Evolutionary conservation across 1,284 basidiomycete genomes (phyloP), one percentile per base, ranked within the genome.

Genomic region (Microbotryum silenes-acaulis): DNA sequence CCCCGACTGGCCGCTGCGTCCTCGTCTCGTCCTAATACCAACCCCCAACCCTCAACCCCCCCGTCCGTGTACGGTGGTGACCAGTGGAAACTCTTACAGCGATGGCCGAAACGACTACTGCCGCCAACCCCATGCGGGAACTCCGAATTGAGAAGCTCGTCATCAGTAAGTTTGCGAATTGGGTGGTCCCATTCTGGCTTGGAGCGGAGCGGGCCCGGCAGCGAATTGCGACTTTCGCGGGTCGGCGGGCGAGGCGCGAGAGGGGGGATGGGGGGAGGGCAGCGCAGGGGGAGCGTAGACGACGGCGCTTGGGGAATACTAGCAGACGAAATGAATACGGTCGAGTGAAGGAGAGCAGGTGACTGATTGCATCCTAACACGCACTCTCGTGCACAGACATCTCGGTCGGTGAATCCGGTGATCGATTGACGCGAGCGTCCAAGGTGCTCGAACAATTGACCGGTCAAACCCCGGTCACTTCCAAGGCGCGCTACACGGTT

Each of bases 401-500:
- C 80, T 97, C 92, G 74, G 96, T 98, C 74, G 94, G 96, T 78
- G 94, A 97, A 83, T 97, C 93, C 73, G 94, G 94, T 81, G 94
- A 98, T 85, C 86, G 94, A 78, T 83, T 98, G 73, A 99, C 96
- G 72, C 89, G 96, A 81, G 94, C 94, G 66, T 92, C 94, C 78
- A 98, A 98, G 82, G 94, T 98, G 72, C 83, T 99, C 75, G 96
- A 99, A 81, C 96, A 99, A 81, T 87, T 99, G 69, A 98, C 94
- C 72, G 96, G 94, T 75, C 94, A 98, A 83, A 92, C 94, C 63
- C 94, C 96, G 75, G 94, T 98, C 73, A 97, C 94, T 74, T 96
- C 91, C 78, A 98, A 97, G 85, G 94, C 94, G 68, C 91, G 94
- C 73, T 98, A 96, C 89, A 98, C 96, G 74, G 91, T 98, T 79